Evolutionary conservation across 1,284 basidiomycete species (phyloP).

Genomic region (Puccinia triticina): DNA sequence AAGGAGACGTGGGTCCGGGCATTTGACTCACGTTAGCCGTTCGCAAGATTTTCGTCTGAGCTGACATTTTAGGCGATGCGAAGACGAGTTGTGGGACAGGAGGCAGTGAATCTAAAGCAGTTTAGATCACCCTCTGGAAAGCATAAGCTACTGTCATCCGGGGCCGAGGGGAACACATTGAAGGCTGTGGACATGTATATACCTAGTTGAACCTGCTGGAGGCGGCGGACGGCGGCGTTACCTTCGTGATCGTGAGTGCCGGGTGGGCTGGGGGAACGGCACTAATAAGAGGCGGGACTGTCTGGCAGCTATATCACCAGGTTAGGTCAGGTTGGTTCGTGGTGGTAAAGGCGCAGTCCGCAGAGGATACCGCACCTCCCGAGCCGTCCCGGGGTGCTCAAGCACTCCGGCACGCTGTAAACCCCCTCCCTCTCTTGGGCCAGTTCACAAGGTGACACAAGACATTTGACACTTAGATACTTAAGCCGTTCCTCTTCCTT

Average conservation of each 20-base stretch:
- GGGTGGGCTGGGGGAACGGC: background rate
- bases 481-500: too few species aligned
- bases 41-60: slow-evolving; percentile 78
- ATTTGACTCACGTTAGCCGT: slow-evolving; percentile 75
- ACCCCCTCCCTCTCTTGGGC: too few species aligned
- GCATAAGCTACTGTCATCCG: slow-evolving; percentile 29
- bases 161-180: background rate
- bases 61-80: slow-evolving; percentile 50
- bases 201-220: slow-evolving; percentile 9
- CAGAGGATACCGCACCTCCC: background rate
- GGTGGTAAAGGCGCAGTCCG: background rate
- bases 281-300: background rate
- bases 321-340: too few species aligned
- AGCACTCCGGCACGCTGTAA: too few species aligned
- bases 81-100: slow-evolving; percentile 10
- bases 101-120: slow-evolving; percentile 38
- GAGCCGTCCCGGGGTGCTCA: too few species aligned
- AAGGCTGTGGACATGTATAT: background rate
- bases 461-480: too few species aligned
- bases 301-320: too few species aligned
- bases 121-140: slow-evolving; percentile 40
- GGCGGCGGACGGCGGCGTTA: background rate
- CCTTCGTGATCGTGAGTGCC: background rate
- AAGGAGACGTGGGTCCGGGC: too few species aligned
- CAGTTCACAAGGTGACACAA: too few species aligned